Evolutionary conservation across 305 asterid genomes (phyloP).

Genomic region (Rubia balearica): DNA sequence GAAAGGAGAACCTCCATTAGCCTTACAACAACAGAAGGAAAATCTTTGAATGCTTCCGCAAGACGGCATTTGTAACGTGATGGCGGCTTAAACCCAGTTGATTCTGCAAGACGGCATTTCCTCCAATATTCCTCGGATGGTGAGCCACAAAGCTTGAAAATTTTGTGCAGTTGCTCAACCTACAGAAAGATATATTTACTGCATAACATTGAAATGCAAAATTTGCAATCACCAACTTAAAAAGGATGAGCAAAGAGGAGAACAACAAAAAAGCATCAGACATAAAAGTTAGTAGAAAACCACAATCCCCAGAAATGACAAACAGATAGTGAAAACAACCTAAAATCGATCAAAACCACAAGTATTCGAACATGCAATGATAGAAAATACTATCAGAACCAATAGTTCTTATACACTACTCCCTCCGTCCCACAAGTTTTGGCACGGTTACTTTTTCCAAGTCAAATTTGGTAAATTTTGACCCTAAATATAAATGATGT

Average conservation of each 20-base stretch:
- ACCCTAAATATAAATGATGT: neutral
- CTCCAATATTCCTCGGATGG: conserved; percentile 92
- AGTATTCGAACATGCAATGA: neutral
- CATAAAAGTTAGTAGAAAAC: neutral
- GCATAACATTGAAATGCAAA: neutral
- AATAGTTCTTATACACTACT: neutral
- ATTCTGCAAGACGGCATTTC: conserved; percentile 18
- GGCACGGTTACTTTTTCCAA: too few relatives aligned
- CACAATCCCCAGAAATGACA: conserved; percentile 2
- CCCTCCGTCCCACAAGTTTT: too few relatives aligned
- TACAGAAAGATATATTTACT: conserved; percentile 21
- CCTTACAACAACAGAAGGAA: conserved; percentile 53
- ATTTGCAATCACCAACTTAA: neutral
- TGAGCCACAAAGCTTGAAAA: conserved; percentile 95
- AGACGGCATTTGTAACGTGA: conserved; percentile 68
- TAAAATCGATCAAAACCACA: neutral
- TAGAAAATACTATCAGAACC: neutral
- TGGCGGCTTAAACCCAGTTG: conserved; percentile 63
- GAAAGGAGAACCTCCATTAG: conserved; percentile 76
- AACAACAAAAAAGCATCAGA: neutral
- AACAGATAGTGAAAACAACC: neutral
- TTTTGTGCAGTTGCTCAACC: conserved; percentile 97
- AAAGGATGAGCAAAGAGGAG: neutral
- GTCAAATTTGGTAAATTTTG: too few relatives aligned
- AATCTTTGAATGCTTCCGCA: conserved; percentile 69